A percentile compares a stretch with the other conserved stretches of the same genome.
Evolutionary conservation across 176 grass and related monocot species (phyloP).

Genomic region (Carex cristatella): DNA sequence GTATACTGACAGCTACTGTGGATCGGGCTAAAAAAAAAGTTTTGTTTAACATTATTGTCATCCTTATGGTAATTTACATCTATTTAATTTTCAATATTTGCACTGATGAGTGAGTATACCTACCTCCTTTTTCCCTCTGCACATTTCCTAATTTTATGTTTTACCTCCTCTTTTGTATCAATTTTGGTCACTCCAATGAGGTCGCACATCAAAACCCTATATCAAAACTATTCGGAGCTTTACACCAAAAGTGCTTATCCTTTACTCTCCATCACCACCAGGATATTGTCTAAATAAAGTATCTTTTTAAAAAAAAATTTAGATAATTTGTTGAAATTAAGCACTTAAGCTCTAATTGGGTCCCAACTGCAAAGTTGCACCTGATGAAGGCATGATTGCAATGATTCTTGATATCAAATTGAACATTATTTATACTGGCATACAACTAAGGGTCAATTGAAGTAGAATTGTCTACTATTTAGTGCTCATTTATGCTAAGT

Average conservation of each 20-base stretch:
- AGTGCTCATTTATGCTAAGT: neutral
- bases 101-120: neutral
- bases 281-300: neutral
- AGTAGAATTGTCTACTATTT: neutral
- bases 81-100: neutral
- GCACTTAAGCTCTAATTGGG: neutral
- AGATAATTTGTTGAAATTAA: neutral
- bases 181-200: neutral
- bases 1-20: neutral
- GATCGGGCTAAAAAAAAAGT: neutral
- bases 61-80: neutral
- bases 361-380: neutral
- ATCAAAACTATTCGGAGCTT: neutral
- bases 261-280: neutral
- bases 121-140: neutral
- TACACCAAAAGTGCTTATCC: neutral
- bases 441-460: neutral
- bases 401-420: neutral
- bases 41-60: neutral
- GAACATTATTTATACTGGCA: neutral
- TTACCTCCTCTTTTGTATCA: neutral
- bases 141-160: neutral
- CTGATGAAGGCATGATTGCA: neutral
- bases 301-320: neutral
- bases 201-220: neutral